Conservation (phyloP, 495 filamentous ascomycete genomes). For the Aspergillus incahuasiensis region DNA sequence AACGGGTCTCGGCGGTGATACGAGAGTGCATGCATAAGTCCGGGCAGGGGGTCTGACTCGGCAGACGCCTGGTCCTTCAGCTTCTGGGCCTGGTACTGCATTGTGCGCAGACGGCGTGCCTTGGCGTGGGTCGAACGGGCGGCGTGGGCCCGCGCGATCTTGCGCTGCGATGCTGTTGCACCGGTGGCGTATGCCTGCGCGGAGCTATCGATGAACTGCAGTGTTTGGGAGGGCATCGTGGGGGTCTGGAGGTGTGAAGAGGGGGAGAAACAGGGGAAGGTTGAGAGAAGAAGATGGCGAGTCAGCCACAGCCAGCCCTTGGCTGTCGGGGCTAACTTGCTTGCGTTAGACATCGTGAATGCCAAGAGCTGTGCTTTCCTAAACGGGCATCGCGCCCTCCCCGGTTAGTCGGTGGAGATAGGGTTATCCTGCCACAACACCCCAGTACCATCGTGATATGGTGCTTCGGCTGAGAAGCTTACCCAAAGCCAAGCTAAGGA, state of each 20-base stretch:
- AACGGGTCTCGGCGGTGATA: constrained; percentile 2
- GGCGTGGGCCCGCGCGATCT: constrained; percentile 18
- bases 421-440: not conserved
- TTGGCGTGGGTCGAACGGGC: constrained; percentile 22
- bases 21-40: not conserved
- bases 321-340: not conserved
- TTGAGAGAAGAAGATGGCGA: not conserved
- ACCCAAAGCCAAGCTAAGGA: too few relatives aligned
- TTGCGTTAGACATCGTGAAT: not conserved
- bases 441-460: too few relatives aligned
- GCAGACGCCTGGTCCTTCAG: too few relatives aligned
- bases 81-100: constrained; percentile 22
- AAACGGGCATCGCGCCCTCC: not conserved
- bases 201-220: constrained; percentile 1
- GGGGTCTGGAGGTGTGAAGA: not conserved
- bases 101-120: constrained; percentile 17
- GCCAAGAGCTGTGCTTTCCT: constrained; percentile 7
- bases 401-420: not conserved
- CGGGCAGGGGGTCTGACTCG: not conserved
- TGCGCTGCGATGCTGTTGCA: constrained; percentile 27
- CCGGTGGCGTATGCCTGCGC: constrained; percentile 14
- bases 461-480: too few relatives aligned
- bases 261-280: not conserved
- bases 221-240: not conserved
- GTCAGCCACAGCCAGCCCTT: not conserved